These are phyloP conservation scores for Actinidia chinensis DNA, from an alignment of 179 eudicot species.

Conservation along the genomic window DNA sequence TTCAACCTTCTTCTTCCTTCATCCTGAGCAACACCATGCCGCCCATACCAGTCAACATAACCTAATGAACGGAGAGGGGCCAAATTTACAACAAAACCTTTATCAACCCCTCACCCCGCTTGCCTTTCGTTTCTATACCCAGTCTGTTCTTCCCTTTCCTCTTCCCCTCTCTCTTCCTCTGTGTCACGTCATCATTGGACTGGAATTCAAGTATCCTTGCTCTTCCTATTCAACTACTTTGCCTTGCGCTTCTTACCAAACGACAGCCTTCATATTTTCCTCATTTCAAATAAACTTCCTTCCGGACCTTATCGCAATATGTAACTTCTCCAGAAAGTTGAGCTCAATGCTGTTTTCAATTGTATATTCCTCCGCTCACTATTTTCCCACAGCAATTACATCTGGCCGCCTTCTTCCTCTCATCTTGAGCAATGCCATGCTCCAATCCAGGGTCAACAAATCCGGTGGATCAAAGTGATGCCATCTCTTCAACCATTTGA, in stretches of 20 bases:
- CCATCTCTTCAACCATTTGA: constrained; percentile 58
- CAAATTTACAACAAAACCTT: constrained; percentile 58
- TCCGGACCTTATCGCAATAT: constrained; percentile 86
- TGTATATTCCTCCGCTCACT: constrained; percentile 94
- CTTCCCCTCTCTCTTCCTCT: no score
- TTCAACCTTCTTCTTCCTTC: constrained; percentile 93
- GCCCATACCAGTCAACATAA: constrained; percentile 98
- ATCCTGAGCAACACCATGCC: constrained; percentile 93
- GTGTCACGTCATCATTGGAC: constrained; percentile 58
- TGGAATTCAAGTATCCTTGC: constrained; percentile 55
- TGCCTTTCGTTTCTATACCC: constrained; percentile 66
- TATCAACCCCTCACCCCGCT: constrained; percentile 56
- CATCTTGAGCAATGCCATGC: constrained; percentile 91
- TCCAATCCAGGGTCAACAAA: constrained; percentile 96
- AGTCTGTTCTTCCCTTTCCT: constrained; percentile 51
- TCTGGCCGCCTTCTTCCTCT: constrained; percentile 84
- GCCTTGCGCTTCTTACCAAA: constrained; percentile 61
- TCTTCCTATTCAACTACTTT: constrained; percentile 67
- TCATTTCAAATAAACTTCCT: constrained; percentile 81
- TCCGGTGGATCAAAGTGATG: constrained; percentile 53
- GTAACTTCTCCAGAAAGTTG: constrained; percentile 93
- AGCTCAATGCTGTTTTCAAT: constrained; percentile 91
- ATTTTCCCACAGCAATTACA: constrained; percentile 95
- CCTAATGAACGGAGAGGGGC: constrained; percentile 90
- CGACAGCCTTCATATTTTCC: constrained; percentile 74